Evolutionary conservation across 176 grass and related monocot genomes (phyloP).

Genomic region (Eragrostis nindensis): DNA sequence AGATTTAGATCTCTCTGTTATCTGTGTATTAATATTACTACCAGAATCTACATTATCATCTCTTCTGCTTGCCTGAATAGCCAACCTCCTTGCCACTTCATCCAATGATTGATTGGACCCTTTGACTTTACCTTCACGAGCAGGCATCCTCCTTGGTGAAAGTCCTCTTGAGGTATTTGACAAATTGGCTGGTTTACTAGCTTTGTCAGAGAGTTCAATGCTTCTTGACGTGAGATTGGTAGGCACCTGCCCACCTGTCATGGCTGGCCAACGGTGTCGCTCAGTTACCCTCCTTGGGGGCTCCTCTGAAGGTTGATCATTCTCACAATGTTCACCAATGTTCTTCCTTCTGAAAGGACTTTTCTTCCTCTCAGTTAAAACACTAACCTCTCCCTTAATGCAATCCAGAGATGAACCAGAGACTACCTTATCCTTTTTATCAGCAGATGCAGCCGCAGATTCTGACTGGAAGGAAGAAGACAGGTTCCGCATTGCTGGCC

Average conservation of each 20-base stretch:
- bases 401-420: slow-evolving; percentile 29
- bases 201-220: slow-evolving; percentile 56
- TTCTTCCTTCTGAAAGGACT: slow-evolving; percentile 76
- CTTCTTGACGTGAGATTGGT: slow-evolving; percentile 49
- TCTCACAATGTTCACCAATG: slow-evolving; percentile 66
- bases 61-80: slow-evolving; percentile 47
- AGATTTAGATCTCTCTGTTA: slow-evolving; percentile 55
- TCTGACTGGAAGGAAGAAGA: slow-evolving; percentile 83
- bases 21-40: slow-evolving; percentile 39
- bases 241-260: slow-evolving; percentile 53
- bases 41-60: slow-evolving; percentile 40
- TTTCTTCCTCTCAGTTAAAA: slow-evolving; percentile 60
- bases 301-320: slow-evolving; percentile 53
- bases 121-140: slow-evolving; percentile 42
- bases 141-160: slow-evolving; percentile 52
- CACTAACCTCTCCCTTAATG: slow-evolving; percentile 23
- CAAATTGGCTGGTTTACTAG: slow-evolving; percentile 32
- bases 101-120: slow-evolving; percentile 45
- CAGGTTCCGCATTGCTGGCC: slow-evolving; percentile 88
- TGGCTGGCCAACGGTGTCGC: slow-evolving; percentile 66
- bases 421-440: slow-evolving; percentile 58
- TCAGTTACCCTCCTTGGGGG: slow-evolving; percentile 53
- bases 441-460: slow-evolving; percentile 45
- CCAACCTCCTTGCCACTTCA: slow-evolving; percentile 57
- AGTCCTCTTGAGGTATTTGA: slow-evolving; percentile 55